Percentiles rank a stretch among this genome's conserved stretches.
Evolutionary conservation across 352 stramenopile genomes (phyloP).

Genomic region (Vaucheria bursata): DNA sequence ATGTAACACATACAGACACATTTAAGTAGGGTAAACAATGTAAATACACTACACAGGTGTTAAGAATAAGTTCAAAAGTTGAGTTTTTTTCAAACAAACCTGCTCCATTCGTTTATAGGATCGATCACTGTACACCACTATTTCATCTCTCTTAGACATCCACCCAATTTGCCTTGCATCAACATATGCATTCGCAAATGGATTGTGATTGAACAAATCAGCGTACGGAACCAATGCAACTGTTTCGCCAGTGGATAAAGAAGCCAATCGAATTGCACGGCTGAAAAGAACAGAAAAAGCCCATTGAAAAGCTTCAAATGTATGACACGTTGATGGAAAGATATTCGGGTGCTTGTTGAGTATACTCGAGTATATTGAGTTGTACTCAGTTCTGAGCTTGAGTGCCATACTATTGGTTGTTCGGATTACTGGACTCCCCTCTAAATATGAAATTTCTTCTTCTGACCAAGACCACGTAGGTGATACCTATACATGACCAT

Average conservation of each 20-base stretch:
- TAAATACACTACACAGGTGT: too few species aligned
- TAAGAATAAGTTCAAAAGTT: too few species aligned
- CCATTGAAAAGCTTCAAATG: conserved; percentile 66
- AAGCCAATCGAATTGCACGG: conserved; percentile 41
- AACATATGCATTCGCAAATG: conserved; percentile 51
- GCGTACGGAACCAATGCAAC: conserved; percentile 70
- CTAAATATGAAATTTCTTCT: conserved; percentile 61
- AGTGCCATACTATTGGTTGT: conserved; percentile 61
- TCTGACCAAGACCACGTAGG: conserved; percentile 68
- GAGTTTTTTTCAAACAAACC: conserved; percentile 22
- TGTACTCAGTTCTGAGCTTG: conserved; percentile 64
- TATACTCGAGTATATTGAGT: conserved; percentile 51
- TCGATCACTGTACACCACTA: conserved; percentile 69
- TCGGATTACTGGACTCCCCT: conserved; percentile 62
- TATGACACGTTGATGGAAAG: conserved; percentile 34
- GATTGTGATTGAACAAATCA: conserved; percentile 74
- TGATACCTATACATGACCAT: conserved; percentile 44
- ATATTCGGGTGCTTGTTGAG: conserved; percentile 43
- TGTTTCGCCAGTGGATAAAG: conserved; percentile 53
- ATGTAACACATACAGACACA: too few species aligned
- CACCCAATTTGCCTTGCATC: conserved; percentile 60
- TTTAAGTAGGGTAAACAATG: too few species aligned
- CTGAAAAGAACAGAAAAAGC: conserved; percentile 69
- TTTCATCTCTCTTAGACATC: conserved; percentile 61
- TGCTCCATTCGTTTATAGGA: conserved; percentile 70